Conservation (phyloP, 495 filamentous ascomycete species). For the Bacidia rubella region DNA sequence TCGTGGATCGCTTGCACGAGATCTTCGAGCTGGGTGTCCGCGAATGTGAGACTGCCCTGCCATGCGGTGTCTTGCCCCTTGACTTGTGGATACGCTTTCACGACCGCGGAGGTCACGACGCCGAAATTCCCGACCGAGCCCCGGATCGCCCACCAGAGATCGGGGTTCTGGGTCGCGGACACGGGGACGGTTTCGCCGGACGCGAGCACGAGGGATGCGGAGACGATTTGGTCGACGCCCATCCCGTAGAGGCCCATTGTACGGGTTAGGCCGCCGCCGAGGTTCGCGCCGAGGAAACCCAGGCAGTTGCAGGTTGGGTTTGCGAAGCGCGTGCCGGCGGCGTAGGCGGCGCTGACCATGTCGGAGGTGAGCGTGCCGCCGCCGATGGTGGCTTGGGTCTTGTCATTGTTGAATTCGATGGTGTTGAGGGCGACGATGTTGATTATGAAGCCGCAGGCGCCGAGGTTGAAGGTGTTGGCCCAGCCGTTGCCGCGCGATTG, state of each 20-base stretch:
- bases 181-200: conserved; percentile 2
- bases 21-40: conserved; percentile 9
- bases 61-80: conserved; percentile 16
- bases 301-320: conserved; percentile 15
- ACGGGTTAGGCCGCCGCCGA: conserved; percentile 11
- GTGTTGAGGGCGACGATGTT: conserved; percentile 15
- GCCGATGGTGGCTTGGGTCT: conserved; percentile 16
- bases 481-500: conserved; percentile 23
- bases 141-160: conserved; percentile 14
- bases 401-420: conserved; percentile 19
- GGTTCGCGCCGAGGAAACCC: conserved; percentile 7
- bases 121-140: conserved; percentile 15
- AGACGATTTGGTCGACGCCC: conserved; percentile 11
- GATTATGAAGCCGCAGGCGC: conserved; percentile 17
- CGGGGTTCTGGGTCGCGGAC: not conserved
- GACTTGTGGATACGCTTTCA: conserved; percentile 11
- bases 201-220: conserved; percentile 6
- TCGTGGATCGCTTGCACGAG: conserved; percentile 13
- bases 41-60: conserved; percentile 13
- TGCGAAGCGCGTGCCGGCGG: conserved; percentile 11
- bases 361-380: conserved; percentile 18
- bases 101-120: conserved; percentile 15
- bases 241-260: conserved; percentile 14
- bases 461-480: conserved; percentile 19
- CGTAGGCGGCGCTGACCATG: conserved; percentile 15